Conservation (phyloP, 2,329 filamentous ascomycete genomes). For the Eutypella sp. region DNA sequence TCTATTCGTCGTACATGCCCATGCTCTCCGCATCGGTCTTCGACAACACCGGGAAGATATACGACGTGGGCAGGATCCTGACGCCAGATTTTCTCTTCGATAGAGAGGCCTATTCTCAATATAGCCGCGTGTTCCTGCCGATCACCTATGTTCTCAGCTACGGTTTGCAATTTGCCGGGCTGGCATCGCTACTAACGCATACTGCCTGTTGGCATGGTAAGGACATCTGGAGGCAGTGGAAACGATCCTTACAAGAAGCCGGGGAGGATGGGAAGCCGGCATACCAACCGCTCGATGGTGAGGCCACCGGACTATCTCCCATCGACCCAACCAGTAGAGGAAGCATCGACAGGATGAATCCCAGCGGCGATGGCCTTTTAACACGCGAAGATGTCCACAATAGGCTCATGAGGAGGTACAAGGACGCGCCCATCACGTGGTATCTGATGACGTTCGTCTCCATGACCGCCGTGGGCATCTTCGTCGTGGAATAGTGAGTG, state of each 20-base stretch:
- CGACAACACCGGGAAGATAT: conserved; percentile 75
- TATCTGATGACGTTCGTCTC: conserved; percentile 70
- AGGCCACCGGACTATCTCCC: conserved; percentile 16
- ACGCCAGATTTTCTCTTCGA: conserved; percentile 76
- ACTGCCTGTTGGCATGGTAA: conserved; percentile 80
- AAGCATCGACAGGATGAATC: conserved; percentile 27
- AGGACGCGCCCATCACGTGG: conserved; percentile 77
- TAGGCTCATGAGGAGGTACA: conserved; percentile 76
- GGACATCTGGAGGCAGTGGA: conserved; percentile 76
- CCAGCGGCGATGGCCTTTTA: conserved; percentile 51
- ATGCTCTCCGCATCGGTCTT: conserved; percentile 82
- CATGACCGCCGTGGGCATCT: conserved; percentile 76
- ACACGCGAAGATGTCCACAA: conserved; percentile 78
- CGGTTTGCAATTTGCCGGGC: conserved; percentile 76
- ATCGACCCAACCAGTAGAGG: conserved; percentile 14
- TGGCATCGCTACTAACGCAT: conserved; percentile 75
- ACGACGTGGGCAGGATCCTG: conserved; percentile 76
- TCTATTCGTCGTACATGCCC: conserved; percentile 81
- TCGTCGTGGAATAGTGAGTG: conserved; percentile 76
- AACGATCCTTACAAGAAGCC: conserved; percentile 61
- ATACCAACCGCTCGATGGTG: conserved; percentile 46
- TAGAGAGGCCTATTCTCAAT: conserved; percentile 67
- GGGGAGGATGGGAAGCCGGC: conserved; percentile 42
- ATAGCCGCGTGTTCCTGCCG: conserved; percentile 78
- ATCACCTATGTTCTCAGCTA: conserved; percentile 87